Percentiles rank a stretch among this genome's conserved stretches.
phyloP scores from a whole-genome alignment of 345 rosid species.

The Trapa incisa region DNA sequence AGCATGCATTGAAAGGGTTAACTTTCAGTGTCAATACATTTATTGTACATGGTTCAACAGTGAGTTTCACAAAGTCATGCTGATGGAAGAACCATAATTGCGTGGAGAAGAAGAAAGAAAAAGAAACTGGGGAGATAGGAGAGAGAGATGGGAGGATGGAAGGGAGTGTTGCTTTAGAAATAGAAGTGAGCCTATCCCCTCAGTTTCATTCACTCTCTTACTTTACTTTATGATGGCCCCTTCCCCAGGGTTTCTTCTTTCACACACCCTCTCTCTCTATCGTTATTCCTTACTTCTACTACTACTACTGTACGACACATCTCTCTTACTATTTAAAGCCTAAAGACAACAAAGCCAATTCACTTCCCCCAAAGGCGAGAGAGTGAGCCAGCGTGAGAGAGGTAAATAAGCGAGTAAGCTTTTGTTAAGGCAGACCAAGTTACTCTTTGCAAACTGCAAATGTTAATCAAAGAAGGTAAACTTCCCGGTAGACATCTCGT shows the following conservation, averaged over 20 bases:
- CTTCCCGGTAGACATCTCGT: too few species aligned
- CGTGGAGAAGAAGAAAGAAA: not conserved
- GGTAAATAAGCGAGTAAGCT: not conserved
- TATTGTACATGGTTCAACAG: too few species aligned
- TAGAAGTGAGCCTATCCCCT: not conserved
- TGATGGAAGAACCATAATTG: not conserved
- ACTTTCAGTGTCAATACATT: too few species aligned
- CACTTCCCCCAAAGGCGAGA: not conserved
- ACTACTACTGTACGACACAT: not conserved
- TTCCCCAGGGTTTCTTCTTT: not conserved
- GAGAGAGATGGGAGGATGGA: too few species aligned
- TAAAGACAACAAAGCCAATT: not conserved
- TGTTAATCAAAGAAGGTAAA: not conserved
- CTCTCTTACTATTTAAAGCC: too few species aligned
- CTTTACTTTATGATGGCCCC: too few species aligned
- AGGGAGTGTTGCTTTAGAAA: too few species aligned
- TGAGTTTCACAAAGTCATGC: too few species aligned
- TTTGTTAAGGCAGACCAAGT: not conserved
- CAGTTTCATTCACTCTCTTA: not conserved
- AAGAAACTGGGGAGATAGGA: not conserved
- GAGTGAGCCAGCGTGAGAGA: not conserved
- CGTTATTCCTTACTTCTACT: not conserved
- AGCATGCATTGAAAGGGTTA: too few species aligned
- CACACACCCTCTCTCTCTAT: not conserved
- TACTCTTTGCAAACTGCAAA: not conserved